Conservation (phyloP, 805 yeast genomes). For the Candida germanica region DNA sequence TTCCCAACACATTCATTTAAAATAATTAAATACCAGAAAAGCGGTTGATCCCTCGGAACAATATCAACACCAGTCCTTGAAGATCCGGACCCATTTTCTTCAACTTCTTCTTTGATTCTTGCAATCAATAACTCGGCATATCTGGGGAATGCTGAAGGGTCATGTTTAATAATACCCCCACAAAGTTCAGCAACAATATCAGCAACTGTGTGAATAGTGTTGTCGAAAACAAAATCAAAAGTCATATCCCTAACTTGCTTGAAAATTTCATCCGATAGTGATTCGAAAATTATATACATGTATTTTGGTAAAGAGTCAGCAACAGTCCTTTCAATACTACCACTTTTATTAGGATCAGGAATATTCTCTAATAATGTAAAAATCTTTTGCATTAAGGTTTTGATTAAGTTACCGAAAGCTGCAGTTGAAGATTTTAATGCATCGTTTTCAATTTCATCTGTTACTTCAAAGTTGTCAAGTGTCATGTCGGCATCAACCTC, state of each 20-base stretch:
- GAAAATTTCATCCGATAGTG: conserved; percentile 58
- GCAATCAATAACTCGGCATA: conserved; percentile 45
- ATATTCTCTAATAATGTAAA: conserved; percentile 66
- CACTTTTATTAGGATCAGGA: conserved; percentile 54
- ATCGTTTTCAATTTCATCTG: conserved; percentile 42
- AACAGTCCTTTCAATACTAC: conserved; percentile 49
- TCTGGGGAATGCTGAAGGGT: conserved; percentile 46
- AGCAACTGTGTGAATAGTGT: conserved; percentile 57
- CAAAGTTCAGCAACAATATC: conserved; percentile 69
- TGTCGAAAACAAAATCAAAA: conserved; percentile 56
- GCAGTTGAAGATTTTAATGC: conserved; percentile 75
- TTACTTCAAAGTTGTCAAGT: conserved; percentile 31
- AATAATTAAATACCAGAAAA: conserved; percentile 68
- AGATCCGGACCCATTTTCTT: conserved; percentile 78
- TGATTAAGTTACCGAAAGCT: conserved; percentile 60
- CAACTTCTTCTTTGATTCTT: conserved; percentile 62
- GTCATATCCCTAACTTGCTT: conserved; percentile 43
- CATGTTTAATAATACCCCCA: conserved; percentile 67
- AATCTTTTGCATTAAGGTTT: conserved; percentile 53
- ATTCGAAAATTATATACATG: conserved; percentile 45
- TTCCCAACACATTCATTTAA: conserved; percentile 69
- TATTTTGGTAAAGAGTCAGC: conserved; percentile 35
- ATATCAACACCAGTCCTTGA: conserved; percentile 64
- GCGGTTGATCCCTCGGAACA: conserved; percentile 71
- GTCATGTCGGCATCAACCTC: conserved; percentile 1